These are phyloP conservation scores for Cruciata laevipes DNA, from an alignment of 257 asterid genomes.

Conservation along the genomic window DNA sequence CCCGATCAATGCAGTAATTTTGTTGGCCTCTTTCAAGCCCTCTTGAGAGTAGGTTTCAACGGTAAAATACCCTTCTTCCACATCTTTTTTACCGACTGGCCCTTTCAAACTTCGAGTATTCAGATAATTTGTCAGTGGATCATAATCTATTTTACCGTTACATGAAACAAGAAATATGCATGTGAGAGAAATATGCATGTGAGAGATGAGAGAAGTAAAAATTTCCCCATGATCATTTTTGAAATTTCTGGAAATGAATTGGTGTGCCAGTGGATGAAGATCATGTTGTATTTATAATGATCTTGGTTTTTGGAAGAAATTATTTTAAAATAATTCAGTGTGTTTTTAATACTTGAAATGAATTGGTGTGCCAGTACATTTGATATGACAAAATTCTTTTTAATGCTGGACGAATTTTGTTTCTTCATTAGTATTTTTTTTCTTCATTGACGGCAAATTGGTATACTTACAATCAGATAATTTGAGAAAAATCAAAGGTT, in stretches of 20 bases:
- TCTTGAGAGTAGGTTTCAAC: slow-evolving; percentile 10
- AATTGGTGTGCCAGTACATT: not conserved
- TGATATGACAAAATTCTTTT: no score
- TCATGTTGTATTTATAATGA: not conserved
- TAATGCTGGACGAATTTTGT: no score
- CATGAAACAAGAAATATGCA: slow-evolving; percentile 4
- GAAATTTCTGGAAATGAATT: no score
- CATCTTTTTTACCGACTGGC: not conserved
- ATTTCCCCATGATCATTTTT: not conserved
- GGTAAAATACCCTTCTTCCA: slow-evolving; percentile 5
- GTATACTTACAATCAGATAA: no score
- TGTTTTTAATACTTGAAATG: no score
- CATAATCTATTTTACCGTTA: not conserved
- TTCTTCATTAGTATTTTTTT: no score
- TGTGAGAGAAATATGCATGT: no score
- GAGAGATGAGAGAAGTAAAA: not conserved
- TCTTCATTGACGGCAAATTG: no score
- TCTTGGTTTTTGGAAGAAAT: not conserved
- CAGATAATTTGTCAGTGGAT: not conserved
- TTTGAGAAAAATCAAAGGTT: no score
- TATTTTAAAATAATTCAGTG: not conserved
- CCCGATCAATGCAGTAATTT: slow-evolving; percentile 22
- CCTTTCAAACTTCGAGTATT: not conserved
- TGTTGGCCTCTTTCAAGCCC: slow-evolving; percentile 13
- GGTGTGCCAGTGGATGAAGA: not conserved